These are phyloP conservation scores for Pseudohyphozyma bogoriensis DNA, from an alignment of 768 basidiomycete species.

Conservation along the genomic window DNA sequence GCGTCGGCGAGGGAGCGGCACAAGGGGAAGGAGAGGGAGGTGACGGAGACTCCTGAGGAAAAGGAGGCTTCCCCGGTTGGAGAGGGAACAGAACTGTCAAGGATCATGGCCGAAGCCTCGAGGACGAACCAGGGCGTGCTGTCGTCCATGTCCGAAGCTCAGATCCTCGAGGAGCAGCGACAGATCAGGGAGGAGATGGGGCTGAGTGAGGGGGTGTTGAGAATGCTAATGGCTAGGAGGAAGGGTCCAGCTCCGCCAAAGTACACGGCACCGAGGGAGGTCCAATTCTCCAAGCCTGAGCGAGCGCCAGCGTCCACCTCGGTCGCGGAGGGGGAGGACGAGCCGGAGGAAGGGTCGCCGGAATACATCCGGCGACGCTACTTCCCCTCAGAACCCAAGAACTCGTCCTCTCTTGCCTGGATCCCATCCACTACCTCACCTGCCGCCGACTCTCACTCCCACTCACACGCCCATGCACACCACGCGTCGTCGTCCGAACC, in stretches of 20 bases:
- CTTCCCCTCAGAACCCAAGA: constrained; percentile 63
- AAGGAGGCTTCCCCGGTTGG: not conserved
- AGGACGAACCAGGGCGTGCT: constrained; percentile 19
- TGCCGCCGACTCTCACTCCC: not conserved
- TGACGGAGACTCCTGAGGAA: not conserved
- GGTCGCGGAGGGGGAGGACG: not conserved
- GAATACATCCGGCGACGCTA: constrained; percentile 73
- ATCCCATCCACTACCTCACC: constrained; percentile 41
- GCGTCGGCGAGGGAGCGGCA: not conserved
- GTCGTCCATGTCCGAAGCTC: constrained; percentile 20
- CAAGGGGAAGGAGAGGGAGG: no score
- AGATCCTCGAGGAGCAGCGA: constrained; percentile 30
- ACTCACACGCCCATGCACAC: not conserved
- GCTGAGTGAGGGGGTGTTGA: constrained; percentile 7
- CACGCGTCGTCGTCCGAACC: constrained; percentile 16
- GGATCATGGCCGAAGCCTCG: not conserved
- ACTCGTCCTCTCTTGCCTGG: constrained; percentile 76
- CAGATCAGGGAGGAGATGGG: constrained; percentile 26
- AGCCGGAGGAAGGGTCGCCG: constrained; percentile 58
- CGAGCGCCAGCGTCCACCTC: not conserved
- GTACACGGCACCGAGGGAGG: no score
- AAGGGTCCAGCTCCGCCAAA: not conserved
- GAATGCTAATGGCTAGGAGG: constrained; percentile 18
- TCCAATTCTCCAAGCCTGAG: no score
- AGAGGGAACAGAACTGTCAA: not conserved